Evolutionary conservation across 2,329 filamentous ascomycete species (phyloP).

Genomic region (Diplodia corticola): DNA sequence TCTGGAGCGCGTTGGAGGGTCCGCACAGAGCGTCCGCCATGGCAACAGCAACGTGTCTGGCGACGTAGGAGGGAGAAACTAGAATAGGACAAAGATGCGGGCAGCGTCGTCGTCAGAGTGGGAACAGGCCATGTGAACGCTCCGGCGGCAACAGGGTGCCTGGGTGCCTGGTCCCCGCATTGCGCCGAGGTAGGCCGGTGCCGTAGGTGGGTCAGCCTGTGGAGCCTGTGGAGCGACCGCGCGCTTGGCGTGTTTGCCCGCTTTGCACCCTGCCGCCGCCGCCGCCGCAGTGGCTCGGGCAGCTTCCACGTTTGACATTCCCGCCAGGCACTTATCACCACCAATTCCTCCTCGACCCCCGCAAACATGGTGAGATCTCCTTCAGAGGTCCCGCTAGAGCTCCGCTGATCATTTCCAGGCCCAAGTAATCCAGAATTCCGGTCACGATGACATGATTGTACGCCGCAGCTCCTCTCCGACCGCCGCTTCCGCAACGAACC

Average conservation of each 20-base stretch:
- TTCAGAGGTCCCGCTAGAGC: background rate
- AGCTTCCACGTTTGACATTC: slow-evolving; percentile 23
- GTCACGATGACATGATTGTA: slow-evolving; percentile 99
- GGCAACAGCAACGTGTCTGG: slow-evolving; percentile 25
- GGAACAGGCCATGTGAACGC: slow-evolving; percentile 19
- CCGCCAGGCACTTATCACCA: slow-evolving; percentile 13
- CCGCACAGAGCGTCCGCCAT: slow-evolving; percentile 73
- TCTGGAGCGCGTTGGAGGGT: slow-evolving; percentile 73
- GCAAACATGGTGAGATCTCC: slow-evolving; percentile 24
- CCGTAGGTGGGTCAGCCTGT: no score
- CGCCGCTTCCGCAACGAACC: slow-evolving; percentile 17
- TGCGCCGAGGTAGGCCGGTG: slow-evolving; percentile 12
- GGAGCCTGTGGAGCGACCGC: background rate
- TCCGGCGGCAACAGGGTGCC: slow-evolving; percentile 18
- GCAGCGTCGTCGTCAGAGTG: slow-evolving; percentile 4
- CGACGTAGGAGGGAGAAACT: background rate
- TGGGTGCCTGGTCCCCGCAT: slow-evolving; percentile 3
- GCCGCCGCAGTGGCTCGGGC: slow-evolving; percentile 9
- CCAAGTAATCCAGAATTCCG: slow-evolving; percentile 79
- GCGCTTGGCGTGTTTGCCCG: slow-evolving; percentile 11
- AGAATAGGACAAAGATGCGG: background rate
- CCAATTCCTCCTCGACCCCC: slow-evolving; percentile 8
- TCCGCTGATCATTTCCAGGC: slow-evolving; percentile 50
- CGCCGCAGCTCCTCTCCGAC: slow-evolving; percentile 42
- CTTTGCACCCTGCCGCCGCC: slow-evolving; percentile 17